These are phyloP conservation scores for Punctularia strigosozonata DNA, from an alignment of 768 basidiomycete species.

Conservation along the genomic window DNA sequence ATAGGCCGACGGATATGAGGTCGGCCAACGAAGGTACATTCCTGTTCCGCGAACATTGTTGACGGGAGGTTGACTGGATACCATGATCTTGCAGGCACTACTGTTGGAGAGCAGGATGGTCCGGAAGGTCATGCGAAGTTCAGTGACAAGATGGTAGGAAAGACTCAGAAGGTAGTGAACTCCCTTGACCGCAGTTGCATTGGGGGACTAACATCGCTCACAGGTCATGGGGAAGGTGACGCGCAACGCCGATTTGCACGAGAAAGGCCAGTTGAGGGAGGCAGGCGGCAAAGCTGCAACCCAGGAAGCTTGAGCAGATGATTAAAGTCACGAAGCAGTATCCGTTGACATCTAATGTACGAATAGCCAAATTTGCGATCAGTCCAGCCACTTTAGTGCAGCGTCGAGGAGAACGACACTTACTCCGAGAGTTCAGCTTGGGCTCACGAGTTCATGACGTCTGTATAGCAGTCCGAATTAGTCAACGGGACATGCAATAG, in stretches of 20 bases:
- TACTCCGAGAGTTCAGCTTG: no score
- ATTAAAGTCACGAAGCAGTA: no score
- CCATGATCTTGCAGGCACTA: slow-evolving; percentile 19
- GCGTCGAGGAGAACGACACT: no score
- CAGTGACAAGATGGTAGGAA: slow-evolving; percentile 45
- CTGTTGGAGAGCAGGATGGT: slow-evolving; percentile 20
- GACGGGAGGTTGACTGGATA: no score
- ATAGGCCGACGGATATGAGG: slow-evolving; percentile 24
- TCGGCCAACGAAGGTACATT: slow-evolving; percentile 22
- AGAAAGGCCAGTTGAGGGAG: slow-evolving; percentile 46
- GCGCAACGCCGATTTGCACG: slow-evolving; percentile 36
- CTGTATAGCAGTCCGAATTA: no score
- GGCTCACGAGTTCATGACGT: no score
- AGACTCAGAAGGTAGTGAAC: slow-evolving; percentile 38
- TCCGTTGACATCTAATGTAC: no score
- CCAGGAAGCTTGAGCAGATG: no score
- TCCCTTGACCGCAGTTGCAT: not conserved
- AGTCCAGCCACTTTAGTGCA: no score
- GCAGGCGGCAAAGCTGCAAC: slow-evolving; percentile 37
- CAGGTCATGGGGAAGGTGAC: slow-evolving; percentile 40
- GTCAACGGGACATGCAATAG: no score
- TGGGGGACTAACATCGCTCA: not conserved
- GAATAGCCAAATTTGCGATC: no score
- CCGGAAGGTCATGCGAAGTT: slow-evolving; percentile 29
- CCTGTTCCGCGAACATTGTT: no score